A percentile compares a stretch with the other conserved stretches of the same genome.
Conservation (phyloP, 2,329 filamentous ascomycete genomes). For the Beauveria asiatica region DNA sequence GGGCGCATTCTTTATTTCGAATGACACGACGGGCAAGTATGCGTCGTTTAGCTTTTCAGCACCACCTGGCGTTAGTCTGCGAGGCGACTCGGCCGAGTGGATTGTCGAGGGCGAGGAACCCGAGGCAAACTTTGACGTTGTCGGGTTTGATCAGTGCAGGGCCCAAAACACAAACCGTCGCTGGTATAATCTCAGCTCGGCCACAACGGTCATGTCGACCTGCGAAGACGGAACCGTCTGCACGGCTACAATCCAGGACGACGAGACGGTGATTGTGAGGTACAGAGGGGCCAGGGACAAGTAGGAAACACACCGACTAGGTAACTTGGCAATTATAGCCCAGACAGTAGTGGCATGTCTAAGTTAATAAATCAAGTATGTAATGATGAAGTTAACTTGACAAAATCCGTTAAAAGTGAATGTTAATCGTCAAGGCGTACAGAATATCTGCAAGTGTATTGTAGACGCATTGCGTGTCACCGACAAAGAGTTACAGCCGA, state of each 20-base stretch:
- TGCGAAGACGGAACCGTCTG: not conserved
- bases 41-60: not conserved
- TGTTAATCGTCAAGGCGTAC: too few species aligned
- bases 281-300: too few species aligned
- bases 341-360: too few species aligned
- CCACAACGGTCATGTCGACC: not conserved
- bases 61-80: not conserved
- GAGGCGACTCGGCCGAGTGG: not conserved
- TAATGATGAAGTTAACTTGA: too few species aligned
- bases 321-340: too few species aligned
- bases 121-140: not conserved
- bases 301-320: too few species aligned
- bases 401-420: too few species aligned
- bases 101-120: not conserved
- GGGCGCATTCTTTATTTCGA: not conserved
- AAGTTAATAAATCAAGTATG: too few species aligned
- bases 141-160: not conserved
- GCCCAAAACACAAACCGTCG: not conserved
- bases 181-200: not conserved
- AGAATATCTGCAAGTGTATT: too few species aligned
- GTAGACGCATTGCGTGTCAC: too few species aligned
- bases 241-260: not conserved
- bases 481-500: constrained; percentile 28
- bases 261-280: not conserved
- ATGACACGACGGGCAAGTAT: not conserved